Conservation (phyloP, 2,329 filamentous ascomycete species). For the Neospermospora avenae region DNA sequence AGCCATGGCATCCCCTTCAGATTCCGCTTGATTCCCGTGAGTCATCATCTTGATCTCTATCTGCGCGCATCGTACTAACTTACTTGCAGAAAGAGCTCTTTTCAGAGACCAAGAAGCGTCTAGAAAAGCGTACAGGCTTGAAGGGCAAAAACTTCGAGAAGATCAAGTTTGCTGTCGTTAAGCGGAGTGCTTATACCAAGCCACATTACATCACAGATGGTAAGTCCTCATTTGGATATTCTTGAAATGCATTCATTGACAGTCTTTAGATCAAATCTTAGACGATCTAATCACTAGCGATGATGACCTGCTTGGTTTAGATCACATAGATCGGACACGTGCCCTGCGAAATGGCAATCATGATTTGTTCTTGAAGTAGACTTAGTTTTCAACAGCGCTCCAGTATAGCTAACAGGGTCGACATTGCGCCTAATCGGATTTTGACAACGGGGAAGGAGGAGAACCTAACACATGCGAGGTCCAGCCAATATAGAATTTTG, state of each 20-base stretch:
- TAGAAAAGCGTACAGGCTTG: constrained; percentile 88
- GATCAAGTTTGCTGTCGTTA: constrained; percentile 88
- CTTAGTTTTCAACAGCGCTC: neutral
- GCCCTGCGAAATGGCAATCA: constrained; percentile 56
- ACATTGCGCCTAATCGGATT: constrained; percentile 3
- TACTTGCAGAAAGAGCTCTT: constrained; percentile 70
- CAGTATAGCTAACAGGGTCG: neutral
- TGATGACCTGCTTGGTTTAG: constrained; percentile 62
- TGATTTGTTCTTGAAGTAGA: constrained; percentile 56
- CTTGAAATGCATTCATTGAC: neutral
- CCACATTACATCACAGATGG: constrained; percentile 84
- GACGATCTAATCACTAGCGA: constrained; percentile 52
- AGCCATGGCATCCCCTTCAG: constrained; percentile 88
- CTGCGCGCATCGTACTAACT: constrained; percentile 10
- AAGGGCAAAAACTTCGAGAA: constrained; percentile 99
- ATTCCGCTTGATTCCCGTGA: constrained; percentile 78
- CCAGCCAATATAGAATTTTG: constrained; percentile 11
- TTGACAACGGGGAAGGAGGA: no score
- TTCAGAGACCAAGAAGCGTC: constrained; percentile 87
- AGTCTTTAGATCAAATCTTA: constrained; percentile 15
- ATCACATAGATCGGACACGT: constrained; percentile 62
- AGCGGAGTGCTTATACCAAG: constrained; percentile 68
- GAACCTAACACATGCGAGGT: neutral
- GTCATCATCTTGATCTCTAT: constrained; percentile 27
- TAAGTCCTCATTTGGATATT: constrained; percentile 44